phyloP scores from a whole-genome alignment of 108 stramenopile genomes.

The Nitzschia palea region DNA sequence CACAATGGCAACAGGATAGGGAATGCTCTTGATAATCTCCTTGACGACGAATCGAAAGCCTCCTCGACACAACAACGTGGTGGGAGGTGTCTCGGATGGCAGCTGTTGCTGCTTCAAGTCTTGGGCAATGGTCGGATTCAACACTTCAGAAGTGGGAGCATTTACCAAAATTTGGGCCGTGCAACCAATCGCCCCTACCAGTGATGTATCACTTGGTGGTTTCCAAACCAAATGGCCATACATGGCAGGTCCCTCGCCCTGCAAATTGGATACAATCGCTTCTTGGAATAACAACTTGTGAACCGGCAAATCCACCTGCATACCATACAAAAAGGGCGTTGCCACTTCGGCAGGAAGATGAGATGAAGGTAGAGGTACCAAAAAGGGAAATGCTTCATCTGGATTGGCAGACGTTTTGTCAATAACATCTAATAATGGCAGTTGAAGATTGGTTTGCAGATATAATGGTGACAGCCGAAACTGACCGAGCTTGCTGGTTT shows the following conservation, averaged over 20 bases:
- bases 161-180: slow-evolving; percentile 64
- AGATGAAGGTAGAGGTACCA: slow-evolving; percentile 66
- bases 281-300: slow-evolving; percentile 70
- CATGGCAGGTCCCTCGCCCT: background rate
- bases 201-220: slow-evolving; percentile 17
- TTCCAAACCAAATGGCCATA: slow-evolving; percentile 76
- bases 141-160: slow-evolving; percentile 12
- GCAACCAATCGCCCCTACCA: slow-evolving; percentile 81
- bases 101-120: slow-evolving; percentile 4
- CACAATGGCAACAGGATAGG: slow-evolving; percentile 76
- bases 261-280: slow-evolving; percentile 26
- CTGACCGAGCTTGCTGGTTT: no score
- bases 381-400: slow-evolving; percentile 2
- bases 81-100: slow-evolving; percentile 26
- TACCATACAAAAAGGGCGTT: slow-evolving; percentile 66
- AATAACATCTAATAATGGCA: slow-evolving; percentile 28
- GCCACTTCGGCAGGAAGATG: slow-evolving; percentile 74
- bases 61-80: slow-evolving; percentile 59
- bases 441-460: slow-evolving; percentile 14
- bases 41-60: slow-evolving; percentile 75
- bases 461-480: no score
- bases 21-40: slow-evolving; percentile 64
- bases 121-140: slow-evolving; percentile 6
- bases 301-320: slow-evolving; percentile 54
- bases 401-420: slow-evolving; percentile 8